Conservation (phyloP, 2,329 filamentous ascomycete genomes). For the Chalaropsis ovoidea region DNA sequence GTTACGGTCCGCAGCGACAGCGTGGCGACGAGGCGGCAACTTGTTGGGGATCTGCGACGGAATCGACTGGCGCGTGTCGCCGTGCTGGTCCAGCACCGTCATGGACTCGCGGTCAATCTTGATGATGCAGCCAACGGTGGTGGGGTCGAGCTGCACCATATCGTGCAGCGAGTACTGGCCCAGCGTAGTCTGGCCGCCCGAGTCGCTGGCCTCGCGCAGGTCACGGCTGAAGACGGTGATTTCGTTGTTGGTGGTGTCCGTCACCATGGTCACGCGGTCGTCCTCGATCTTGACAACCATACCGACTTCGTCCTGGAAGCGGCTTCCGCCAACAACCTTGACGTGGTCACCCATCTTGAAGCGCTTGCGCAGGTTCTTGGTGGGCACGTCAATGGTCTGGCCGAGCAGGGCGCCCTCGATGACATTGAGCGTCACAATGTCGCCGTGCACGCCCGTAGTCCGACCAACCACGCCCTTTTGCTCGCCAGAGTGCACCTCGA, state of each 20-base stretch:
- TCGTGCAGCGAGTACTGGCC: constrained; percentile 89
- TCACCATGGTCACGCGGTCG: constrained; percentile 84
- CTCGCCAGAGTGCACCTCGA: constrained; percentile 92
- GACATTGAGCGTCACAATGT: constrained; percentile 83
- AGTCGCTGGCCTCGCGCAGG: constrained; percentile 82
- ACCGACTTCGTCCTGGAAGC: constrained; percentile 88
- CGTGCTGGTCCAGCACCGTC: constrained; percentile 81
- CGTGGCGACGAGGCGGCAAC: constrained; percentile 68
- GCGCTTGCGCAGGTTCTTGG: constrained; percentile 82
- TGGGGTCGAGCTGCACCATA: constrained; percentile 82
- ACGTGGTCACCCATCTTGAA: constrained; percentile 94
- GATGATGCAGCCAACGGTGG: constrained; percentile 85
- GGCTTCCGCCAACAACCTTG: constrained; percentile 93
- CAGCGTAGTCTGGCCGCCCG: constrained; percentile 72
- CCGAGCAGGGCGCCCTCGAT: constrained; percentile 72
- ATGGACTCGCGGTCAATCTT: constrained; percentile 92
- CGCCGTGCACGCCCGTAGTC: constrained; percentile 73
- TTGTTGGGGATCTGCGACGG: constrained; percentile 89
- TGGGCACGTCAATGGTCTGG: constrained; percentile 82
- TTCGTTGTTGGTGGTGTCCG: constrained; percentile 84
- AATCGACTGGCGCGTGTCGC: constrained; percentile 68
- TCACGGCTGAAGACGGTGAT: constrained; percentile 98
- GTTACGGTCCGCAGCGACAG: constrained; percentile 84
- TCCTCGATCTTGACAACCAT: constrained; percentile 92
- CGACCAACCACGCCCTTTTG: constrained; percentile 84